Evolutionary conservation across 352 stramenopile genomes (phyloP).

Genomic region (Globisporangium parvum): DNA sequence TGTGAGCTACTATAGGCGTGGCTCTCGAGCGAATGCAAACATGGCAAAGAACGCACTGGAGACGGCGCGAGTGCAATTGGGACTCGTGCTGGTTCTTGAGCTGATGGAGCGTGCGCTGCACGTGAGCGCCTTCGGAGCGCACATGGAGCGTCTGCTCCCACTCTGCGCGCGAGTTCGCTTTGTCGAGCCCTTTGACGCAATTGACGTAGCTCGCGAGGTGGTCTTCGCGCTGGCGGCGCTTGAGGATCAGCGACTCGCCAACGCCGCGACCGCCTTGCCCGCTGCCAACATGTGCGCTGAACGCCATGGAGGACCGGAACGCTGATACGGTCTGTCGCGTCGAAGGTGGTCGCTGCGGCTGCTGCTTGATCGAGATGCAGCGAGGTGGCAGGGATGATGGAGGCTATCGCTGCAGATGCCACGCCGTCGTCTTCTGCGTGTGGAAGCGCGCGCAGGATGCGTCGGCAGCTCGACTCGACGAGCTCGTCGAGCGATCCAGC

Average conservation of each 20-base stretch:
- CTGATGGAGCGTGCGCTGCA: conserved; percentile 33
- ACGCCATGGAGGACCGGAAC: neutral
- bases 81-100: conserved; percentile 78
- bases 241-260: conserved; percentile 67
- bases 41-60: conserved; percentile 20
- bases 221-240: conserved; percentile 64
- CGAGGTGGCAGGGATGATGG: no score
- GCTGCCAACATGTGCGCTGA: neutral
- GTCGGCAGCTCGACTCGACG: no score
- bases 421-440: no score
- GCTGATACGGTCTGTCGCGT: neutral
- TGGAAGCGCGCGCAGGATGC: no score
- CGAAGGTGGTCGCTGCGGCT: no score
- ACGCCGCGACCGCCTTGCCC: conserved; percentile 36
- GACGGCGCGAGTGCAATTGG: conserved; percentile 49
- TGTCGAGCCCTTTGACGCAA: conserved; percentile 40
- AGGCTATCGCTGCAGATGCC: no score
- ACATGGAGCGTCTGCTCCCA: conserved; percentile 63
- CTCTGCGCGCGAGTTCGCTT: conserved; percentile 53
- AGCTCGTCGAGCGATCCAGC: no score
- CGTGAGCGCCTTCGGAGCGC: conserved; percentile 41
- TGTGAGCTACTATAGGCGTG: neutral
- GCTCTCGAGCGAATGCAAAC: neutral
- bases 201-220: conserved; percentile 45
- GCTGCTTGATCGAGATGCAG: neutral